Evolutionary conservation across 371 early-diverging fungal genomes (phyloP).

Genomic region (Apophysomyces elegans): DNA sequence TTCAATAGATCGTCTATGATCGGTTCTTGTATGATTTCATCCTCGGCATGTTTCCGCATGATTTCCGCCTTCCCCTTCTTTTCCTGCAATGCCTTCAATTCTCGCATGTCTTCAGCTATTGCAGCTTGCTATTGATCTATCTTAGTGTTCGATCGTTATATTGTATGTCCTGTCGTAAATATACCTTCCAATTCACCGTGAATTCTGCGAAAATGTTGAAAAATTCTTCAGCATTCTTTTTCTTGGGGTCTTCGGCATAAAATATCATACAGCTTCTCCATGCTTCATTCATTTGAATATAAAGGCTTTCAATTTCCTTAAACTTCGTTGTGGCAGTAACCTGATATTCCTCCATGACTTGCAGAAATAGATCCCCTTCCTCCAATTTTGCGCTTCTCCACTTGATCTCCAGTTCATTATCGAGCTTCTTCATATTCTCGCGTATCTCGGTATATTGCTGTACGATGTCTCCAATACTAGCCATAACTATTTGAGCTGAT

Average conservation of each 20-base stretch:
- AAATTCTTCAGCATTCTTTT: conserved; percentile 85
- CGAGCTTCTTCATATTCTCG: conserved; percentile 27
- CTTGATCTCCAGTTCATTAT: conserved; percentile 25
- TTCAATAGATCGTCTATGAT: too few species aligned
- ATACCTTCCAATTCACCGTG: conserved; percentile 64
- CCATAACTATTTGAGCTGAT: conserved; percentile 22
- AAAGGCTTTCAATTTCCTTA: conserved; percentile 14
- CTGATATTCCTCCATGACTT: conserved; percentile 13
- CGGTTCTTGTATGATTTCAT: too few species aligned
- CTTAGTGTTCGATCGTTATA: not conserved
- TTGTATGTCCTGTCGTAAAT: not conserved
- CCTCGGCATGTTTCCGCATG: conserved; percentile 1
- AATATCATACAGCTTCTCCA: conserved; percentile 16
- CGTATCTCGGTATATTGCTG: conserved; percentile 37
- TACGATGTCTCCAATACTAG: conserved; percentile 31
- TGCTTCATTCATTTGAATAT: conserved; percentile 13
- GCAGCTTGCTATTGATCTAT: conserved; percentile 9
- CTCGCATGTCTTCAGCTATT: conserved; percentile 7
- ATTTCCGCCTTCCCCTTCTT: conserved; percentile 2
- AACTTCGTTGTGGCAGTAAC: conserved; percentile 7
- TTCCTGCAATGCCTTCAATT: conserved; percentile 10
- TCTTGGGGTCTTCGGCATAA: conserved; percentile 82
- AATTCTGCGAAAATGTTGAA: conserved; percentile 84
- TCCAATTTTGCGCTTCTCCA: conserved; percentile 17
- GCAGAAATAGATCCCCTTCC: conserved; percentile 8